Evolutionary conservation across 495 filamentous ascomycete species (phyloP).

Genomic region (Xylaria castorea): DNA sequence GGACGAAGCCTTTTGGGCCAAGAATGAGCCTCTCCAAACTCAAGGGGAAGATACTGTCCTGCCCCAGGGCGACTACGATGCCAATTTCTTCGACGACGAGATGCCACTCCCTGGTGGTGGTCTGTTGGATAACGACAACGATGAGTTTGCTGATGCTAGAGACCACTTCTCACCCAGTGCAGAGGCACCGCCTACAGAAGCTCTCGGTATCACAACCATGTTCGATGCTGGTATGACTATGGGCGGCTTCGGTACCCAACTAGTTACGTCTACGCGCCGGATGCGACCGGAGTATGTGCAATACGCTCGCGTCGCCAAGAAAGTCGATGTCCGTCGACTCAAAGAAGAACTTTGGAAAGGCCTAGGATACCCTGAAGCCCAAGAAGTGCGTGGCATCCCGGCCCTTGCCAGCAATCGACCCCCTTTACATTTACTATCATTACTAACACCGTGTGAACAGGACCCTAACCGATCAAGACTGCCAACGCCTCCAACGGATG

Average conservation of each 20-base stretch:
- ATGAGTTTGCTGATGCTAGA: slow-evolving; percentile 86
- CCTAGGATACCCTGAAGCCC: slow-evolving; percentile 67
- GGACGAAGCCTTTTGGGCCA: slow-evolving; percentile 96
- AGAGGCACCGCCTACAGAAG: slow-evolving; percentile 55
- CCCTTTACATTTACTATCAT: background rate
- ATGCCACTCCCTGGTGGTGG: slow-evolving; percentile 74
- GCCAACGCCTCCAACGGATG: slow-evolving; percentile 40
- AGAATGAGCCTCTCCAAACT: slow-evolving; percentile 62
- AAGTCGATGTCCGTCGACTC: slow-evolving; percentile 93
- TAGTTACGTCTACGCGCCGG: slow-evolving; percentile 87
- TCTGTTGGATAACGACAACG: slow-evolving; percentile 79
- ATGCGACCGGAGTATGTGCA: slow-evolving; percentile 93
- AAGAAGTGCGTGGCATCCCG: slow-evolving; percentile 45
- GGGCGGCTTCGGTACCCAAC: slow-evolving; percentile 83
- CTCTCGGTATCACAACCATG: slow-evolving; percentile 55
- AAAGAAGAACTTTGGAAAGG: slow-evolving; percentile 97
- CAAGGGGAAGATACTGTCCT: slow-evolving; percentile 50
- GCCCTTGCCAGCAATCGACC: background rate
- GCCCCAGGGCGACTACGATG: slow-evolving; percentile 82
- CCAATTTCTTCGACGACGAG: slow-evolving; percentile 98
- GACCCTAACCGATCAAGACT: slow-evolving; percentile 38
- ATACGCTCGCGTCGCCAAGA: slow-evolving; percentile 95
- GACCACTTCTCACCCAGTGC: slow-evolving; percentile 85
- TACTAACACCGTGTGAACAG: slow-evolving; percentile 26
- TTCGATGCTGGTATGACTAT: slow-evolving; percentile 57